Conservation (phyloP, 2,329 filamentous ascomycete genomes). For the Elsinoe arachidis region DNA sequence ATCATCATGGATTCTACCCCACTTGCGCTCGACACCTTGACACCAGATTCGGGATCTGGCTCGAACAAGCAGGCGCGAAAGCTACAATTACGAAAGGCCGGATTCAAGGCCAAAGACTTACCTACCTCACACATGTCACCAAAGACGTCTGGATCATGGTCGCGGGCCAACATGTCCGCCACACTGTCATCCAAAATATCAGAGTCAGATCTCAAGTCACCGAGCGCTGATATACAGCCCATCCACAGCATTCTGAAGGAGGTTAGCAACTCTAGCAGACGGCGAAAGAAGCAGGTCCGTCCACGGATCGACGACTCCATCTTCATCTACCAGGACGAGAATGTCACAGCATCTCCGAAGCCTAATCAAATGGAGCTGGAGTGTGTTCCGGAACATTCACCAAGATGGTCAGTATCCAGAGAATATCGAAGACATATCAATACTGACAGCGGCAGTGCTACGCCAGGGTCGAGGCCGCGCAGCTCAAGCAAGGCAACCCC, state of each 20-base stretch:
- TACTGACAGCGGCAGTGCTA: constrained; percentile 13
- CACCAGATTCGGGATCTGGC: neutral
- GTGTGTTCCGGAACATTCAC: constrained; percentile 11
- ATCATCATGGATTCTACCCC: constrained; percentile 11
- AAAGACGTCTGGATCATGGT: constrained; percentile 21
- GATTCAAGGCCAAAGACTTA: constrained; percentile 26
- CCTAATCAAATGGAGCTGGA: constrained; percentile 9
- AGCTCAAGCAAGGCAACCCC: constrained; percentile 19
- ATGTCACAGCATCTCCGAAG: constrained; percentile 15
- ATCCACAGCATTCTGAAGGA: constrained; percentile 16
- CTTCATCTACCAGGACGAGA: constrained; percentile 25
- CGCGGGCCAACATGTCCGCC: constrained; percentile 19
- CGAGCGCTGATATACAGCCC: constrained; percentile 13
- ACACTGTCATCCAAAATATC: neutral
- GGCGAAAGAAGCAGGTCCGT: constrained; percentile 18
- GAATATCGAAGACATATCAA: constrained; percentile 18
- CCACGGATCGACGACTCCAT: constrained; percentile 15
- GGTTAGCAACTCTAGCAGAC: constrained; percentile 17
- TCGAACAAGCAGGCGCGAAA: constrained; percentile 16
- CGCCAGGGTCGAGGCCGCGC: constrained; percentile 12
- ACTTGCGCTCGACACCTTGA: neutral
- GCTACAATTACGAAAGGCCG: constrained; percentile 28
- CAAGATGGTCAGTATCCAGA: constrained; percentile 15
- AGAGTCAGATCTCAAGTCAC: constrained; percentile 21
- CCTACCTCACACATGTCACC: constrained; percentile 27